phyloP scores from a whole-genome alignment of 495 filamentous ascomycete species.

The Extremus antarcticus region DNA sequence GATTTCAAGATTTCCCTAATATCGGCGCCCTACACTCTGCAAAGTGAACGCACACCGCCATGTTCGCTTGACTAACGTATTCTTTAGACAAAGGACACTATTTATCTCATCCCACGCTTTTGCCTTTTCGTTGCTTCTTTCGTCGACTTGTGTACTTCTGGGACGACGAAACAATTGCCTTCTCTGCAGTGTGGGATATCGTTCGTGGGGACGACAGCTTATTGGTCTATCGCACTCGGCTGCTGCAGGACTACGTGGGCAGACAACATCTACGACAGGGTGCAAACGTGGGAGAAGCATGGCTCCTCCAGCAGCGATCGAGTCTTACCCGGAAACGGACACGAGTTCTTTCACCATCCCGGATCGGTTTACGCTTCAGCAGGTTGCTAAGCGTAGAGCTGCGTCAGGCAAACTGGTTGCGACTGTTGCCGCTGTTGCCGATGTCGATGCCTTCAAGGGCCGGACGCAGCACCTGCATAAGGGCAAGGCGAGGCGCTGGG shows the following conservation, averaged over 20 bases:
- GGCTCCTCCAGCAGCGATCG: neutral
- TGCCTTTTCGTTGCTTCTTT: neutral
- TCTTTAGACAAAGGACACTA: neutral
- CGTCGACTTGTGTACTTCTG: too few species aligned
- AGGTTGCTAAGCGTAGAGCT: conserved; percentile 55
- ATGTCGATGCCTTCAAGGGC: conserved; percentile 77
- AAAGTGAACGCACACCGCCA: neutral
- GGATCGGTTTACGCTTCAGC: conserved; percentile 58
- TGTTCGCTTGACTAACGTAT: neutral
- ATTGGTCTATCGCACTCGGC: neutral
- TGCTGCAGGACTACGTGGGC: neutral
- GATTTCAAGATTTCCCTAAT: neutral
- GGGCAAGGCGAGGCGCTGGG: conserved; percentile 72
- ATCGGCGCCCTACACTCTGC: neutral
- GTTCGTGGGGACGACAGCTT: neutral
- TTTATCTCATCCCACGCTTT: neutral
- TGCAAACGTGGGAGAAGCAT: neutral
- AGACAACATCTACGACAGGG: too few species aligned
- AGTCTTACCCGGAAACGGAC: conserved; percentile 19
- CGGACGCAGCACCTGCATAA: conserved; percentile 53
- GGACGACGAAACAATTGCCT: neutral
- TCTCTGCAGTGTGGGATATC: neutral
- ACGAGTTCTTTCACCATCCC: conserved; percentile 32
- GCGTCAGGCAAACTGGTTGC: conserved; percentile 57
- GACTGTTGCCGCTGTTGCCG: conserved; percentile 64